These are phyloP conservation scores for Casaregolazyma suthepensis DNA, from an alignment of 1,139 yeast genomes.

Conservation along the genomic window DNA sequence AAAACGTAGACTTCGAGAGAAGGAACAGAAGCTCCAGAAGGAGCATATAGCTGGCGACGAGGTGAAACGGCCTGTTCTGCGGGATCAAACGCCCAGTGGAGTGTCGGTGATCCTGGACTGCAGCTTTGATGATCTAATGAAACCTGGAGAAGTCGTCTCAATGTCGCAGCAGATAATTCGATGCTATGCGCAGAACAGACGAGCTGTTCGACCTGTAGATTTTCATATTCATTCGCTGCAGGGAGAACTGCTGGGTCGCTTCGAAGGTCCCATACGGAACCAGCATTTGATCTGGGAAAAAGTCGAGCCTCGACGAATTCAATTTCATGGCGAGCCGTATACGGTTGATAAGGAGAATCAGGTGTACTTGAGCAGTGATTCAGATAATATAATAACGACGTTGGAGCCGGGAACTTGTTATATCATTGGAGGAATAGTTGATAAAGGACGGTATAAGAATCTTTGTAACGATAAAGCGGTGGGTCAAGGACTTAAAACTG, in stretches of 20 bases:
- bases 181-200: conserved; percentile 70
- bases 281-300: conserved; percentile 62
- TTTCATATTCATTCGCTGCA: conserved; percentile 61
- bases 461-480: conserved; percentile 80
- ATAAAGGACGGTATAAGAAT: conserved; percentile 83
- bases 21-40: not conserved
- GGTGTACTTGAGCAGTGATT: conserved; percentile 82
- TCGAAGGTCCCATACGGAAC: conserved; percentile 53
- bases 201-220: conserved; percentile 53
- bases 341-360: conserved; percentile 37
- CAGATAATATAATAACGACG: conserved; percentile 57
- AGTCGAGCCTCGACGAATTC: conserved; percentile 31
- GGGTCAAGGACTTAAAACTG: conserved; percentile 62
- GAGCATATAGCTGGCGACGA: conserved; percentile 4
- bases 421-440: conserved; percentile 93
- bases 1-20: conserved; percentile 15
- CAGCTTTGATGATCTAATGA: conserved; percentile 85
- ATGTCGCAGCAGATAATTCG: conserved; percentile 76
- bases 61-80: conserved; percentile 1
- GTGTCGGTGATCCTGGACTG: conserved; percentile 65
- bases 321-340: conserved; percentile 45
- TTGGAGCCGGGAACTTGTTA: conserved; percentile 69
- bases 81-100: conserved; percentile 6
- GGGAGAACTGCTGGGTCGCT: conserved; percentile 59
- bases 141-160: conserved; percentile 65